phyloP scores from a whole-genome alignment of 306 rosid genomes.

The Pyrus pyrifolia region DNA sequence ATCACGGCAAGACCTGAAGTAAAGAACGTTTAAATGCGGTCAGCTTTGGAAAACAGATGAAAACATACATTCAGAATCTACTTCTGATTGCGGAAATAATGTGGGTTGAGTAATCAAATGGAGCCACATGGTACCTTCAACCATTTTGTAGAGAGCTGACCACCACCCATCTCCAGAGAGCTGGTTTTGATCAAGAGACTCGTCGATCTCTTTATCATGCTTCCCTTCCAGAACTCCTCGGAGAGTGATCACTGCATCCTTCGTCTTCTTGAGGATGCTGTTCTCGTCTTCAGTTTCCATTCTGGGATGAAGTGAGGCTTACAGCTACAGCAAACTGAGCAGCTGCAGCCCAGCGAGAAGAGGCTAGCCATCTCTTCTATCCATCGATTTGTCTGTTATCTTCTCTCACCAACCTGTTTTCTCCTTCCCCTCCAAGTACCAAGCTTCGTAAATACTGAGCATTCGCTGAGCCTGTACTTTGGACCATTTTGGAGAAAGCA shows the following conservation, averaged over 20 bases:
- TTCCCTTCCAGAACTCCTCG: slow-evolving; percentile 83
- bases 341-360: slow-evolving; percentile 69
- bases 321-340: slow-evolving; percentile 78
- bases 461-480: slow-evolving; percentile 78
- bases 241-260: slow-evolving; percentile 62
- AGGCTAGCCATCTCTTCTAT: slow-evolving; percentile 41
- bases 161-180: slow-evolving; percentile 58
- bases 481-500: slow-evolving; percentile 83
- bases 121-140: slow-evolving; percentile 59
- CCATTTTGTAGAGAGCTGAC: slow-evolving; percentile 76
- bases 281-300: slow-evolving; percentile 36
- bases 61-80: not conserved
- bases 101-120: not conserved
- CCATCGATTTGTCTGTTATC: slow-evolving; percentile 31
- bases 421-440: slow-evolving; percentile 41
- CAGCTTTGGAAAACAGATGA: not conserved
- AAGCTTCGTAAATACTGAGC: slow-evolving; percentile 68
- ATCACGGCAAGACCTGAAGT: slow-evolving; percentile 68
- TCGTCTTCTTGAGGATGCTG: slow-evolving; percentile 47
- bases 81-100: not conserved
- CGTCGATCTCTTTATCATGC: slow-evolving; percentile 63
- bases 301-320: slow-evolving; percentile 77
- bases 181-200: slow-evolving; percentile 40
- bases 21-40: not conserved
- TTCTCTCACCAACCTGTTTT: slow-evolving; percentile 31